Evolutionary conservation across 441 rosid species (phyloP), one percentile per base, ranked within the genome.

Genomic region (Hura crepitans): DNA sequence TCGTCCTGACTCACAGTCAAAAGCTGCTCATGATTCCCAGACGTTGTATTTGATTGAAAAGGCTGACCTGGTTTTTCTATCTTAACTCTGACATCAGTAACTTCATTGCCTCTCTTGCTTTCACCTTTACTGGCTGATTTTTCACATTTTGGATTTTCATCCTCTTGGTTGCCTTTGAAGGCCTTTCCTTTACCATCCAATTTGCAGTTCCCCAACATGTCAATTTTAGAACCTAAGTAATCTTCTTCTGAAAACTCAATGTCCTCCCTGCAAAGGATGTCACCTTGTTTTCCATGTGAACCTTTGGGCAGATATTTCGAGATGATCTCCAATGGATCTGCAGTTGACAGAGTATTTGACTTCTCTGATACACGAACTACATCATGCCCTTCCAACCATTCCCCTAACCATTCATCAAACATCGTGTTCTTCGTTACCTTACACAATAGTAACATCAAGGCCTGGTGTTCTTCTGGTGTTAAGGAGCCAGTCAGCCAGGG

Each of bases 341-440:
- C 43, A 47, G 76, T 67, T 43, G 43, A 50, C 15, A 74, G 65
- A 73, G 82, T 55, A 72, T 75, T 78, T 42, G 73, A 65, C 72
- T 86, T 78, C 75, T 72, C 74, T 20, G 33, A 71, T 66, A 75
- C 79, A 67, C 70, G 84, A 51, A 71, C 68, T 65, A 65, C 56
- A 37, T 65, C 57, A 67, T 87, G 67, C 20, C 88, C 89, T 51
- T 84, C 88, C 87, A 88, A 87, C 97, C 97, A 91, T 82, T 93
- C 97, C 73, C 74, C 76, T 70, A 94, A 72, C 97, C 99, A 94
- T 69, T 92, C 90, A 2, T 74, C 83, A 80, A 94, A 94, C 91
- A 84, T 90, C 57, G 97, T 92, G 74, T 86, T 84, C 79, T 83
- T 94, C 3, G 97, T 81, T 65, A 87, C 84, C 71, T 78, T 82